Evolutionary conservation across 176 grass and related monocot species (phyloP).

Genomic region (Elymus sibiricus): DNA sequence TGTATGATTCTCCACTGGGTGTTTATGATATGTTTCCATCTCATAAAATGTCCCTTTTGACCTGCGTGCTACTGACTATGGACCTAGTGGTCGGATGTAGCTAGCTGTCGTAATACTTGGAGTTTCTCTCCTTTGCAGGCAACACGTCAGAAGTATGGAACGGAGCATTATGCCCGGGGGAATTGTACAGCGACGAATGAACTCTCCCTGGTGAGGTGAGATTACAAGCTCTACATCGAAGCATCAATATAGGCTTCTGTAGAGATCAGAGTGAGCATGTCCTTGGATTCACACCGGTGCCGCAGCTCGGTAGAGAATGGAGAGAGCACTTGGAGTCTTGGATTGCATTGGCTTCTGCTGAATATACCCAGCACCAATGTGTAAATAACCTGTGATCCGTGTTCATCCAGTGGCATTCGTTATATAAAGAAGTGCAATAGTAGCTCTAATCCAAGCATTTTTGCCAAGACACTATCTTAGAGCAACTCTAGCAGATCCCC

Average conservation of each 20-base stretch:
- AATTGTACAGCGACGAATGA: neutral
- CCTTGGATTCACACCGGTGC: neutral
- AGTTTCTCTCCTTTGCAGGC: constrained; percentile 3
- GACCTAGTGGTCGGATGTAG: neutral
- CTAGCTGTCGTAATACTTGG: neutral
- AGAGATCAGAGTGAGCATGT: neutral
- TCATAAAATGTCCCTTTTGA: neutral
- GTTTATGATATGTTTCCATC: neutral
- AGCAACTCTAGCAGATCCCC: neutral
- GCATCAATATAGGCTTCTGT: neutral
- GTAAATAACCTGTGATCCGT: neutral
- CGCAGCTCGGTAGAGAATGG: neutral
- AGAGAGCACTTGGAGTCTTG: neutral
- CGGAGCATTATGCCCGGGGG: neutral
- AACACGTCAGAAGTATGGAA: neutral
- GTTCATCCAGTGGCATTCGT: neutral
- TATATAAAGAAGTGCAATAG: neutral
- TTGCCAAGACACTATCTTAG: neutral
- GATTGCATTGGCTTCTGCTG: neutral
- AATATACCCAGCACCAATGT: neutral
- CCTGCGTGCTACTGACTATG: neutral
- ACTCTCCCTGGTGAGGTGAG: neutral
- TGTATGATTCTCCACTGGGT: constrained; percentile 1
- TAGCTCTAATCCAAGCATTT: neutral
- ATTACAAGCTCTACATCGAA: neutral